These are phyloP conservation scores for Bruguiera sexangula DNA, from an alignment of 345 rosid genomes.

Conservation along the genomic window DNA sequence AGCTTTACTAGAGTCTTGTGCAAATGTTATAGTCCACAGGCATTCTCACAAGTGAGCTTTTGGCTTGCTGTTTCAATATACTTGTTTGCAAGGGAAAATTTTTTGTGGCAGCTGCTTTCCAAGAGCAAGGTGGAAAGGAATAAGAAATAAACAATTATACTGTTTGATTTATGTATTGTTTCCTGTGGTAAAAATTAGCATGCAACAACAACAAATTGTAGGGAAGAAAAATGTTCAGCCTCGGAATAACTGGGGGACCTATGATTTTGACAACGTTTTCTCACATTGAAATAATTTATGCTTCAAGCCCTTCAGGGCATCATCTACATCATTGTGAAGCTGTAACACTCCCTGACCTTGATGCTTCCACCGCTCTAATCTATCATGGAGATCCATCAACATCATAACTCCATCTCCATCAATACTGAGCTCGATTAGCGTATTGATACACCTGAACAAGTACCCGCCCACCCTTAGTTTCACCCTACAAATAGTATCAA, in stretches of 20 bases:
- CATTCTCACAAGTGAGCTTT: constrained; percentile 11
- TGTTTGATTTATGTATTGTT: background rate
- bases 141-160: constrained; percentile 9
- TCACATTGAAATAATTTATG: constrained; percentile 21
- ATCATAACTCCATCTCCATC: constrained; percentile 34
- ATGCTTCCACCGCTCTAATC: constrained; percentile 55
- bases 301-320: constrained; percentile 29
- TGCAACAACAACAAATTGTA: background rate
- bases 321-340: constrained; percentile 41
- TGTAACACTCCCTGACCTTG: constrained; percentile 42
- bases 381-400: constrained; percentile 45
- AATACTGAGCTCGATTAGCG: constrained; percentile 34
- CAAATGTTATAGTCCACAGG: constrained; percentile 9
- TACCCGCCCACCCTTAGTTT: constrained; percentile 53
- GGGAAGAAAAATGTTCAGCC: no score
- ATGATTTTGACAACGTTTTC: background rate
- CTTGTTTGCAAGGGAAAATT: constrained; percentile 18
- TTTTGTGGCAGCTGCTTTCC: constrained; percentile 8
- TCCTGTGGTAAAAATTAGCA: background rate
- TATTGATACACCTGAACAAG: constrained; percentile 55
- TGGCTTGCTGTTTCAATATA: constrained; percentile 23
- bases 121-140: constrained; percentile 21
- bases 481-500: constrained; percentile 42
- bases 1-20: constrained; percentile 10
- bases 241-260: background rate